phyloP scores from a whole-genome alignment of 108 stramenopile species.

The Nitzschia sp. region DNA sequence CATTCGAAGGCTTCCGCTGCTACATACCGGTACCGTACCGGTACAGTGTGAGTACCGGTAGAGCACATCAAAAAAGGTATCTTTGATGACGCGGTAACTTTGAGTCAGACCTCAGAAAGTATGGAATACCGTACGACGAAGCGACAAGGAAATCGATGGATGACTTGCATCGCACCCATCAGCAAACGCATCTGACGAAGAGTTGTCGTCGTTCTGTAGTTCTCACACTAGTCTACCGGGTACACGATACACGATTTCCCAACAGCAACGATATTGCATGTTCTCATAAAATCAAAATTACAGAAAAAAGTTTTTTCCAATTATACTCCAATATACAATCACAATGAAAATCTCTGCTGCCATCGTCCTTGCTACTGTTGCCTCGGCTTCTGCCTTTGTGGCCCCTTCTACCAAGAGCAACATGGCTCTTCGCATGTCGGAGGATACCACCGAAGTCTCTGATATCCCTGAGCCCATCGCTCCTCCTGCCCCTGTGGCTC shows the following conservation, averaged over 20 bases:
- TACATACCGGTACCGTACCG: no score
- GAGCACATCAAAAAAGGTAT: background rate
- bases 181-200: background rate
- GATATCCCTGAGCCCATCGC: background rate
- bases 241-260: background rate
- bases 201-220: background rate
- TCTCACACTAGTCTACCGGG: background rate
- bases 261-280: no score
- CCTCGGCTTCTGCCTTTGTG: conserved; percentile 56
- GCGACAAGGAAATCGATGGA: background rate
- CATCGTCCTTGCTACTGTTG: conserved; percentile 33
- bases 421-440: background rate
- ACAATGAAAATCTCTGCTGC: conserved; percentile 51
- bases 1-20: no score
- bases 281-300: background rate
- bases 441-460: background rate
- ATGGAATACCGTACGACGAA: background rate
- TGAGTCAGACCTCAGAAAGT: conserved; percentile 3
- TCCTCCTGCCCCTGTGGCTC: conserved; percentile 9
- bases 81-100: background rate
- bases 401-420: conserved; percentile 27
- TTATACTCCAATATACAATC: background rate
- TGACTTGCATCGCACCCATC: background rate
- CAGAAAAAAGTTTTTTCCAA: no score
- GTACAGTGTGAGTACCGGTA: background rate